Percentiles rank a stretch among this genome's conserved stretches.
Evolutionary conservation across 257 asterid genomes (phyloP).

Genomic region (Datura wrightii): DNA sequence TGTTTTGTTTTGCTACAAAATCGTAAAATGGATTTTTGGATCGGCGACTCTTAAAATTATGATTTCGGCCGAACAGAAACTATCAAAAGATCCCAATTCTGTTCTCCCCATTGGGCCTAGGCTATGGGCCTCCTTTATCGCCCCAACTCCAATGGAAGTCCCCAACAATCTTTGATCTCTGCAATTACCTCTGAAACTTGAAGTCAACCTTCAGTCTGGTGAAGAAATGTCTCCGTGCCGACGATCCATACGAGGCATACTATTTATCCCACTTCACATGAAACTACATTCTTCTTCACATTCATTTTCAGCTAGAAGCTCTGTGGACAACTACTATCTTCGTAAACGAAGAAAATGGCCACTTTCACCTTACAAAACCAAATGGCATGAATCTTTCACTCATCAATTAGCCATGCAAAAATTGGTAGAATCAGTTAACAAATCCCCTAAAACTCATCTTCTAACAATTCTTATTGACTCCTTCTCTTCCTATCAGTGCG

Average conservation of each 20-base stretch:
- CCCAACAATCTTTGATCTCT: neutral
- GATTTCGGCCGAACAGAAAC: too few species aligned
- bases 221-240: neutral
- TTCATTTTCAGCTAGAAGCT: constrained; percentile 46
- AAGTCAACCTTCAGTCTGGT: neutral
- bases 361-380: constrained; percentile 51
- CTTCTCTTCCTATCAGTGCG: constrained; percentile 54
- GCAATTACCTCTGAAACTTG: neutral
- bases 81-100: too few species aligned
- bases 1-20: too few species aligned
- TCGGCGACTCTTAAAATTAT: too few species aligned
- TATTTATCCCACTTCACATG: neutral
- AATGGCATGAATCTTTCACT: constrained; percentile 53
- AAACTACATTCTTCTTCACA: constrained; percentile 28
- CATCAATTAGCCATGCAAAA: constrained; percentile 57
- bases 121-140: neutral
- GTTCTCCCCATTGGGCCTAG: neutral
- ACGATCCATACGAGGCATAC: neutral
- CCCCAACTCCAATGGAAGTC: neutral
- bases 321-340: constrained; percentile 50
- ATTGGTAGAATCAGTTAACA: constrained; percentile 43
- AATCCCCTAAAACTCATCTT: constrained; percentile 45
- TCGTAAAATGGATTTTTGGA: too few species aligned
- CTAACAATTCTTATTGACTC: constrained; percentile 53
- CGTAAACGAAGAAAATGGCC: constrained; percentile 83